Evolutionary conservation across 2,329 filamentous ascomycete species (phyloP), one percentile per base, ranked within the genome.

Genomic region (Dactylella cylindrospora): DNA sequence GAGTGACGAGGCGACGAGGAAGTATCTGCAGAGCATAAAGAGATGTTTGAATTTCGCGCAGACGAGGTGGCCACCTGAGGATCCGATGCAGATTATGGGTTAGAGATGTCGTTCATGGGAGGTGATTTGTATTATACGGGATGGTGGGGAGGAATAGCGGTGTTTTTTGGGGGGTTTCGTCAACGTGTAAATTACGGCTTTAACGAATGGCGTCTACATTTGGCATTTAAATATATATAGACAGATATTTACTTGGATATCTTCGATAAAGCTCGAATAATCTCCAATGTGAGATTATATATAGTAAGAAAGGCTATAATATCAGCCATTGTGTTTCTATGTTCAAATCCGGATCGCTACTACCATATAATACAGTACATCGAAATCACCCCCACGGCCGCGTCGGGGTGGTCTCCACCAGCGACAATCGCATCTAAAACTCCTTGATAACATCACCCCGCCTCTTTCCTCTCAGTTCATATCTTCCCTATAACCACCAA

Each of bases 1-100:
- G 84, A 91, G 90, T 55, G 93, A 97, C 71, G 93, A 98, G 75
- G 84, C 86, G 36, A 98, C 93, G 46, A 81, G 93, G 67, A 98
- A 97, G 76, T 96, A 90, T 71, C 74, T 98, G 67, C 93, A 98
- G 76, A 96, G 91, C 72, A 97, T 98, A 73, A 98, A 98, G 78
- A 80, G 93, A 38, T 96, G 90, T 71, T 75, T 98, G 71, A 97
- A 88, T 64, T 98, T 96, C 80, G 90, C 91, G 20, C 93, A 98
- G 75, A 90, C 93, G 23, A 83, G 91, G 68, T 98, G 93, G 93
- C 90, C 90, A 55, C 93, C 93, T 0, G 85, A 90, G 69, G 91
- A 97, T 76, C 80, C 93, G 68, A 79, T 88, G 71, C 93, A 98
- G 76, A 76, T 98, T 68, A 98, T 98, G 93, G 93, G 93, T 10